These are phyloP conservation scores for Gossypium stocksii DNA, from an alignment of 345 rosid genomes.

Conservation along the genomic window DNA sequence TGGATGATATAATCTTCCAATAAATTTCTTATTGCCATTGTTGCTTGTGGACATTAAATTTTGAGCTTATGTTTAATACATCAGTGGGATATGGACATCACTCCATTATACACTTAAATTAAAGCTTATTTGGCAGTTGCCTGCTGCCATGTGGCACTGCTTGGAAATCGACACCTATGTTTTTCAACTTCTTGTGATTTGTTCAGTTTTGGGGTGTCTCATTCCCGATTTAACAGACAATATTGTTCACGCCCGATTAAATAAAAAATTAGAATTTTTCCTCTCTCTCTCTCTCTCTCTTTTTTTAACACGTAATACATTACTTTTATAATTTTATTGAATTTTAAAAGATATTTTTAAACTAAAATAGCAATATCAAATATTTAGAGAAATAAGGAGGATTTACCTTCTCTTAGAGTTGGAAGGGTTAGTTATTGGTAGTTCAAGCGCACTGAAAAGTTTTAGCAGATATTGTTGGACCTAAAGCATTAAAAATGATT, in stretches of 20 bases:
- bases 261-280: too few species aligned
- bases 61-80: neutral
- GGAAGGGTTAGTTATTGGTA: neutral
- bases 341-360: neutral
- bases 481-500: neutral
- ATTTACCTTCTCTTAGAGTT: neutral
- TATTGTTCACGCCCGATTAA: neutral
- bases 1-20: slow-evolving; percentile 9
- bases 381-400: neutral
- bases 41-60: slow-evolving; percentile 9
- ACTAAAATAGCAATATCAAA: neutral
- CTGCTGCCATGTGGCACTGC: neutral
- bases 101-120: neutral
- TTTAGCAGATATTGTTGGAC: neutral
- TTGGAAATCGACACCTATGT: neutral
- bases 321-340: too few species aligned
- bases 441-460: neutral
- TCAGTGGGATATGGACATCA: slow-evolving; percentile 9
- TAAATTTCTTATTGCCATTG: neutral
- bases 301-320: too few species aligned
- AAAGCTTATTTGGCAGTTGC: neutral
- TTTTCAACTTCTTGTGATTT: neutral
- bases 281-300: too few species aligned
- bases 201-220: neutral
- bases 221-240: neutral